Percentiles rank a stretch among this genome's conserved stretches.
Conservation (phyloP, 305 asterid species). For the Fraxinus xanthoxyloides region DNA sequence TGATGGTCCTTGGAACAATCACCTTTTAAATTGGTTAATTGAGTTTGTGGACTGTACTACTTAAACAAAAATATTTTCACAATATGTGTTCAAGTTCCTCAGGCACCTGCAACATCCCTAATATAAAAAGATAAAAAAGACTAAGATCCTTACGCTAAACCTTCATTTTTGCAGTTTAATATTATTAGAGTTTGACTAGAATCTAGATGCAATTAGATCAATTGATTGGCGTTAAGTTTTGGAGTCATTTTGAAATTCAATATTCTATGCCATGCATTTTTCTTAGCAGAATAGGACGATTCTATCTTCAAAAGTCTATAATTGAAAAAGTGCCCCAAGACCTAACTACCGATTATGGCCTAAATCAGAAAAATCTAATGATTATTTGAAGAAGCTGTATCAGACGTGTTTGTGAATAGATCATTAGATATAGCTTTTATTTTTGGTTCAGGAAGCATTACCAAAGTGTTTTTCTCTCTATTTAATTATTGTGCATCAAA, state of each 20-base stretch:
- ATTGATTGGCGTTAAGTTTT: neutral
- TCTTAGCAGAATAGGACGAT: neutral
- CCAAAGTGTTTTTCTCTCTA: neutral
- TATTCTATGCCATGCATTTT: neutral
- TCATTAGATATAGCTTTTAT: neutral
- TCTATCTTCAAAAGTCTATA: neutral
- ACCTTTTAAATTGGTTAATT: neutral
- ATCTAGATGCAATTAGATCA: neutral
- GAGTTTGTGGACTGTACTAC: neutral
- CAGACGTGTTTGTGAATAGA: neutral
- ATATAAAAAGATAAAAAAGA: neutral
- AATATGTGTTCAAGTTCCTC: neutral
- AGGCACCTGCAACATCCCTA: neutral
- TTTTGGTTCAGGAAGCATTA: neutral
- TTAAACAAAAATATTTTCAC: neutral
- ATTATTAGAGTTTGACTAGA: neutral
- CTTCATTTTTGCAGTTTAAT: neutral
- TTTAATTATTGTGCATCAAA: neutral
- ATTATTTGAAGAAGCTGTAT: neutral
- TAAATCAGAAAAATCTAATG: neutral
- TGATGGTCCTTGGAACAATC: neutral
- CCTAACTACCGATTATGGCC: neutral
- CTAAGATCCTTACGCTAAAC: neutral
- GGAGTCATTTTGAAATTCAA: neutral
- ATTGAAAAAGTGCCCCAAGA: neutral